A percentile compares a stretch with the other conserved stretches of the same genome.
Evolutionary conservation across 192 early-diverging fungal species (phyloP).

Genomic region (Irineochytrium annulatum): DNA sequence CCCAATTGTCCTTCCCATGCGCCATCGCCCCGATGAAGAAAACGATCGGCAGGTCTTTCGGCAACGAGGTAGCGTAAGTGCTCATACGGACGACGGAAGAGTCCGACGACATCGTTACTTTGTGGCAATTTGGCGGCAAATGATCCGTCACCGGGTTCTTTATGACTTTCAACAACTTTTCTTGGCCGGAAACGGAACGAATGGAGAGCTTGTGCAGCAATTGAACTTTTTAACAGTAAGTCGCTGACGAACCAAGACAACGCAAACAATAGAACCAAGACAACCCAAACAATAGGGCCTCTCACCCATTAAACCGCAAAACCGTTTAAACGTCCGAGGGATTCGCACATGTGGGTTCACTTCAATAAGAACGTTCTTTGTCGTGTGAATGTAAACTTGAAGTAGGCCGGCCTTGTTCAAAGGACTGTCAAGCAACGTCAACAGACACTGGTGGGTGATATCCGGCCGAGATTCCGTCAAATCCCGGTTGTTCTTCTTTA

Average conservation of each 20-base stretch:
- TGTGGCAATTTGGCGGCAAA: constrained; percentile 80
- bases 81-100: constrained; percentile 73
- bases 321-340: constrained; percentile 99
- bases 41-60: constrained; percentile 74
- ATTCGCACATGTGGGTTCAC: constrained; percentile 97
- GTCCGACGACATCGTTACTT: constrained; percentile 81
- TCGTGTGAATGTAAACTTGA: constrained; percentile 96
- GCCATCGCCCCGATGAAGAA: constrained; percentile 96
- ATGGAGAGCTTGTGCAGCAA: constrained; percentile 96
- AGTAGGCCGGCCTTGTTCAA: constrained; percentile 98
- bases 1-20: constrained; percentile 93
- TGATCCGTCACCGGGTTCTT: constrained; percentile 98
- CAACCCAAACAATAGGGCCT: neutral
- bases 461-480: constrained; percentile 83
- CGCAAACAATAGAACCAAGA: neutral
- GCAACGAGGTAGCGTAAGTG: constrained; percentile 79
- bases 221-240: constrained; percentile 68
- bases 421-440: constrained; percentile 94
- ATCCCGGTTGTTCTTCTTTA: constrained; percentile 80
- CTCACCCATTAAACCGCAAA: constrained; percentile 93
- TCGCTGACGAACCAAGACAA: neutral
- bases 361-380: constrained; percentile 93
- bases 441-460: constrained; percentile 92
- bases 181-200: constrained; percentile 82
- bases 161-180: constrained; percentile 94